Conservation (phyloP, 1,139 yeast genomes). For the Keqinozyma sinolaborantium region DNA sequence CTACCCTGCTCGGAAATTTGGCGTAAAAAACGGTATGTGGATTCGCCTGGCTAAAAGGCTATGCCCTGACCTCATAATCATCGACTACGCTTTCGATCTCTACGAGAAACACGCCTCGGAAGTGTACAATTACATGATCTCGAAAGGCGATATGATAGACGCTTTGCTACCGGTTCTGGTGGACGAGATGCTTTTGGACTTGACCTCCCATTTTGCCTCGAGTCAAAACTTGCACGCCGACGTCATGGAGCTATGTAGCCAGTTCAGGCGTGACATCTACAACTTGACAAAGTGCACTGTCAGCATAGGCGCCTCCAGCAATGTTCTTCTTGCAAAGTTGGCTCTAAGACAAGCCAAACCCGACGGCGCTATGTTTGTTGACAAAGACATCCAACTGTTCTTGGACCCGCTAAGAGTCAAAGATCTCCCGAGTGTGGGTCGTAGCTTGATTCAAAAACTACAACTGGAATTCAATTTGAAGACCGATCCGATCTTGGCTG, state of each 20-base stretch:
- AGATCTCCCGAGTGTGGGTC: constrained; percentile 87
- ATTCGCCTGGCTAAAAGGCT: constrained; percentile 54
- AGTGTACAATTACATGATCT: constrained; percentile 53
- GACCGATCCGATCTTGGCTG: constrained; percentile 16
- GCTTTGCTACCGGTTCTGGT: constrained; percentile 80
- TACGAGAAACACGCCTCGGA: constrained; percentile 53
- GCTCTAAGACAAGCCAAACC: constrained; percentile 80
- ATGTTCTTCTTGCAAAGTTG: constrained; percentile 76
- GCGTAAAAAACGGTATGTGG: constrained; percentile 92
- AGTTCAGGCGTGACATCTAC: constrained; percentile 45
- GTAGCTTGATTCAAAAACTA: constrained; percentile 30
- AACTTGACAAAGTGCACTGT: constrained; percentile 59
- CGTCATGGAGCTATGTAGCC: constrained; percentile 24
- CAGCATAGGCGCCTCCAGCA: constrained; percentile 73
- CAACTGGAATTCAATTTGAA: constrained; percentile 4
- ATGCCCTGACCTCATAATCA: constrained; percentile 61
- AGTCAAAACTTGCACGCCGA: constrained; percentile 8
- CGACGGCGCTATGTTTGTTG: constrained; percentile 49
- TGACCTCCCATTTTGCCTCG: constrained; percentile 31
- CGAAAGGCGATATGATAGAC: constrained; percentile 44
- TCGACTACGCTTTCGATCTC: constrained; percentile 72
- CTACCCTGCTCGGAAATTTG: constrained; percentile 71
- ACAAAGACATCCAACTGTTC: constrained; percentile 28
- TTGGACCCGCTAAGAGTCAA: constrained; percentile 44
- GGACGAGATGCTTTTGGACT: constrained; percentile 84